These are phyloP conservation scores for Tulasnella sp. DNA, from an alignment of 768 basidiomycete species.

Conservation along the genomic window DNA sequence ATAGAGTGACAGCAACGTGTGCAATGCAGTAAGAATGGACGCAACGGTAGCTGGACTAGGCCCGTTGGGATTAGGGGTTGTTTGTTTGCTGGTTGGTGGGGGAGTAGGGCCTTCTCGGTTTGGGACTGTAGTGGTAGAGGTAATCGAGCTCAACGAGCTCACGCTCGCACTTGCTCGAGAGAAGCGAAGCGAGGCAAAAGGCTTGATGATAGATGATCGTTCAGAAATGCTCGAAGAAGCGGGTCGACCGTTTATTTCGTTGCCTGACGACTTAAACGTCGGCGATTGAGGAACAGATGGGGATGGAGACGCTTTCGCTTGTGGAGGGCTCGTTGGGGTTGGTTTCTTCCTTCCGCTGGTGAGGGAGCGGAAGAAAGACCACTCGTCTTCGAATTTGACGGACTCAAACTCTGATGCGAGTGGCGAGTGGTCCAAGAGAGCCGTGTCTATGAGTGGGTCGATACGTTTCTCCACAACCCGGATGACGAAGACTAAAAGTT, in stretches of 20 bases:
- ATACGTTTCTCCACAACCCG: constrained; percentile 85
- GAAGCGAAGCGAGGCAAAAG: constrained; percentile 6
- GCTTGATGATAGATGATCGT: constrained; percentile 9
- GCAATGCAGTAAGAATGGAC: constrained; percentile 76
- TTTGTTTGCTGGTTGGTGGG: background rate
- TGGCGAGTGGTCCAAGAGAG: constrained; percentile 77
- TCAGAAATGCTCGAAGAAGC: constrained; percentile 17
- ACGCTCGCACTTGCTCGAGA: background rate
- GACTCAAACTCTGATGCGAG: constrained; percentile 73
- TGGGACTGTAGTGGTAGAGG: background rate
- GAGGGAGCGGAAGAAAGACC: constrained; percentile 82
- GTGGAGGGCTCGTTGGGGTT: constrained; percentile 5
- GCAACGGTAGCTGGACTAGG: constrained; percentile 43
- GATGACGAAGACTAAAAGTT: constrained; percentile 81
- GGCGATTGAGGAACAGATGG: background rate
- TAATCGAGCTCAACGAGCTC: background rate
- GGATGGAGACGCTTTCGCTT: background rate
- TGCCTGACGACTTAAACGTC: constrained; percentile 45
- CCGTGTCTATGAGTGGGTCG: constrained; percentile 76
- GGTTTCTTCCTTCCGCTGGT: constrained; percentile 34
- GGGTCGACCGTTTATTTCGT: background rate
- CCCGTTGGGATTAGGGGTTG: background rate
- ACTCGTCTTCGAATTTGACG: constrained; percentile 93
- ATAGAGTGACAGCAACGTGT: constrained; percentile 76
- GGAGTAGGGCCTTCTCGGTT: background rate